Conservation (phyloP, 495 filamentous ascomycete species). For the Echria macrotheca region DNA sequence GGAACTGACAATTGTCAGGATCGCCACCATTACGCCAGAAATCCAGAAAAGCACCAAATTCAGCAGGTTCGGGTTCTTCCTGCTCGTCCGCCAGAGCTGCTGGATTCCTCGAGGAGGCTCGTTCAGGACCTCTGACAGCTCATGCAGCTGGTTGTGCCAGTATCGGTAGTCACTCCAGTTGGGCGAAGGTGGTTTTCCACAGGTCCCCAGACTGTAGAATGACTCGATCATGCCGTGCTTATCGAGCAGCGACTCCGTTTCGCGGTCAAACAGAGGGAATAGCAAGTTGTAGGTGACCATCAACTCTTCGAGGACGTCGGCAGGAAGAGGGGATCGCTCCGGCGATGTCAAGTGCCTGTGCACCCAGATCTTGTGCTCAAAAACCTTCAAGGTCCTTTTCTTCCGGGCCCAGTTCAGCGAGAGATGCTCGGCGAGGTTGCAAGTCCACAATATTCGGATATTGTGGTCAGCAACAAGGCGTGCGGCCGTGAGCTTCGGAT, state of each 20-base stretch:
- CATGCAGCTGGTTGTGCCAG: background rate
- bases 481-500: background rate
- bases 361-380: conserved; percentile 7
- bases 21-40: conserved; percentile 1
- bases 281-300: conserved; percentile 1
- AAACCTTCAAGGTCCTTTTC: background rate
- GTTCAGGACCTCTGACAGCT: background rate
- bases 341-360: background rate
- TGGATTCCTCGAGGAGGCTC: conserved; percentile 2
- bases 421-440: conserved; percentile 6
- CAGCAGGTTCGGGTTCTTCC: background rate
- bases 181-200: background rate
- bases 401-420: background rate
- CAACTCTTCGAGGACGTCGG: conserved; percentile 2
- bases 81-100: background rate
- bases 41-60: conserved; percentile 6
- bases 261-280: background rate
- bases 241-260: background rate
- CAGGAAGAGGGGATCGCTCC: background rate
- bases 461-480: background rate
- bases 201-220: conserved; percentile 1
- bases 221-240: background rate
- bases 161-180: background rate
- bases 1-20: conserved; percentile 4
- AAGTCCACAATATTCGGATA: background rate